Percentiles rank a stretch among this genome's conserved stretches.
Conservation (phyloP, 2,329 filamentous ascomycete species). For the Xylariaceae sp. region DNA sequence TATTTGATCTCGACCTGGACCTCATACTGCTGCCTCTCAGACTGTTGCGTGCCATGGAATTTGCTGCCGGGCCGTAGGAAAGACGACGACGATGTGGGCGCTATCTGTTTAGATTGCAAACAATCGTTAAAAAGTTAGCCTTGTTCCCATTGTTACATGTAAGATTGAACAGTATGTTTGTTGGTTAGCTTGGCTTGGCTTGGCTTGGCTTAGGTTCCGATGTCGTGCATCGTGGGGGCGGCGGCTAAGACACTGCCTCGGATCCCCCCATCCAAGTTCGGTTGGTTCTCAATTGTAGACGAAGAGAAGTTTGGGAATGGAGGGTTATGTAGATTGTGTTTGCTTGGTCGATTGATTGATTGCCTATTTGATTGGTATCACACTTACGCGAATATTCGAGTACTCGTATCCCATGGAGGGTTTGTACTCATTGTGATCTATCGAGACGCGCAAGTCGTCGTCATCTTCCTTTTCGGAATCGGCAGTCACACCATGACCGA, state of each 20-base stretch:
- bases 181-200: too few species aligned
- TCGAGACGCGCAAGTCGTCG: constrained; percentile 10
- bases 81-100: constrained; percentile 77
- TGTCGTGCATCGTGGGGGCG: too few species aligned
- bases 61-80: constrained; percentile 82
- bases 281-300: too few species aligned
- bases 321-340: neutral
- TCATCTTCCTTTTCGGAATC: constrained; percentile 23
- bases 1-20: constrained; percentile 97
- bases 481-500: constrained; percentile 14
- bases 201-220: too few species aligned
- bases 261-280: too few species aligned
- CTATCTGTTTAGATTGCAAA: too few species aligned
- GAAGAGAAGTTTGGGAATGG: too few species aligned
- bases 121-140: constrained; percentile 12
- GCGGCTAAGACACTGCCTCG: too few species aligned
- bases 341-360: neutral
- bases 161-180: too few species aligned
- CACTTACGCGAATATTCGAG: constrained; percentile 51
- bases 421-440: constrained; percentile 20
- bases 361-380: neutral
- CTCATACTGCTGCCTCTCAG: constrained; percentile 87
- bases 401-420: constrained; percentile 50
- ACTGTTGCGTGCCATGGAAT: constrained; percentile 88
- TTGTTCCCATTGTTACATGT: too few species aligned